Evolutionary conservation across 768 basidiomycete genomes (phyloP).

Genomic region (Russula vinacea): DNA sequence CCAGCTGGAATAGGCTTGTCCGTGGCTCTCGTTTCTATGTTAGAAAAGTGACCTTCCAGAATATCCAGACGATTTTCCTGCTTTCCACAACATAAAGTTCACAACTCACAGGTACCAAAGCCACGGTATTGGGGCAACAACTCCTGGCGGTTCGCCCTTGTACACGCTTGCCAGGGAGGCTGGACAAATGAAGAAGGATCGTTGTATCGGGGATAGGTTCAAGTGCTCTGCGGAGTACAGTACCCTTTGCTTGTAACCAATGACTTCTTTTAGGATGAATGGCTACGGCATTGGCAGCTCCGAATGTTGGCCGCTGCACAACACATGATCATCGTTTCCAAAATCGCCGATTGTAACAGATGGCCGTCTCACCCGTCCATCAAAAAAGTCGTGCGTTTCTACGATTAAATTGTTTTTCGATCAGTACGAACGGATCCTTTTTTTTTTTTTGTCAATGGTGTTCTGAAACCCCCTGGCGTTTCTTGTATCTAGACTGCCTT

Average conservation of each 20-base stretch:
- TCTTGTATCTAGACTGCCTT: neutral
- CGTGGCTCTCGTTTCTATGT: conserved; percentile 56
- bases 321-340: conserved; percentile 8
- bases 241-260: conserved; percentile 47
- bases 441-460: neutral
- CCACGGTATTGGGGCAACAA: conserved; percentile 40
- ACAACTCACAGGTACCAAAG: conserved; percentile 58
- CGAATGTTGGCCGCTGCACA: neutral
- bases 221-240: conserved; percentile 49
- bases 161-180: conserved; percentile 31
- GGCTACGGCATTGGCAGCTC: neutral
- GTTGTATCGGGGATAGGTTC: conserved; percentile 46
- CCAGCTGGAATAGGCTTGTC: conserved; percentile 37
- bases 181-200: conserved; percentile 54
- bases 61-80: conserved; percentile 6
- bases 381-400: neutral
- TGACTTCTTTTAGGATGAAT: conserved; percentile 11
- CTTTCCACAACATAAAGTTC: conserved; percentile 29
- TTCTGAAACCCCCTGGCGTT: neutral
- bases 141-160: conserved; percentile 43
- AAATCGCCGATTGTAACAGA: neutral
- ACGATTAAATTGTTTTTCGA: neutral
- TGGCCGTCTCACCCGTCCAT: neutral
- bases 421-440: neutral
- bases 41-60: conserved; percentile 43